Conservation (phyloP, 2,329 filamentous ascomycete genomes). For the Fusarium sp. region DNA sequence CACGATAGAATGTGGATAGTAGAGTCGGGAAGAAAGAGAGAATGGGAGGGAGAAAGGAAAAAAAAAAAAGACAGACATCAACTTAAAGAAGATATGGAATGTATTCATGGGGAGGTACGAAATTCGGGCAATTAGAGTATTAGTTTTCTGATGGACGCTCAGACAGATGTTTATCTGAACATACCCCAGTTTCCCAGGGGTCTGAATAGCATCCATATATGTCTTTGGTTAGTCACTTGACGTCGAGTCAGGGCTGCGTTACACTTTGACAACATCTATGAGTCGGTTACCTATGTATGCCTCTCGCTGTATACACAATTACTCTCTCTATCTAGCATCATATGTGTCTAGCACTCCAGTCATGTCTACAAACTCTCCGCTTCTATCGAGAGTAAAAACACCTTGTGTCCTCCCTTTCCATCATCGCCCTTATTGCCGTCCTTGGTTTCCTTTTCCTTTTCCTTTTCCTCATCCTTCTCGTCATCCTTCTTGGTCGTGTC, state of each 20-base stretch:
- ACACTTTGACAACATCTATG: not conserved
- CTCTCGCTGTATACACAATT: not conserved
- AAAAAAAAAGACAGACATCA: not conserved
- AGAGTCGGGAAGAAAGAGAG: not conserved
- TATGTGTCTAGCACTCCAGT: not conserved
- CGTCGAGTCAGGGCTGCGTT: not conserved
- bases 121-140: not conserved
- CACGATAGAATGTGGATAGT: not conserved
- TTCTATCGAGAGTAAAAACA: conserved; percentile 50
- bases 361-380: conserved; percentile 20
- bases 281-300: not conserved
- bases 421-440: conserved; percentile 27
- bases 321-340: not conserved
- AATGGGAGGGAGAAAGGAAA: not conserved
- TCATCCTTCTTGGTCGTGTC: conserved; percentile 48
- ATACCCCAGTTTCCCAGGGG: not conserved
- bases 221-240: not conserved
- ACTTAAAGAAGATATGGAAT: not conserved
- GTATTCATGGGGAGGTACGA: not conserved
- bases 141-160: not conserved
- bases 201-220: not conserved
- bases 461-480: conserved; percentile 40
- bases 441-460: conserved; percentile 25
- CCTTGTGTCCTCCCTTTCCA: conserved; percentile 40
- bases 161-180: not conserved